Conservation (phyloP, 2,329 filamentous ascomycete species). For the Sporothrix phasma region DNA sequence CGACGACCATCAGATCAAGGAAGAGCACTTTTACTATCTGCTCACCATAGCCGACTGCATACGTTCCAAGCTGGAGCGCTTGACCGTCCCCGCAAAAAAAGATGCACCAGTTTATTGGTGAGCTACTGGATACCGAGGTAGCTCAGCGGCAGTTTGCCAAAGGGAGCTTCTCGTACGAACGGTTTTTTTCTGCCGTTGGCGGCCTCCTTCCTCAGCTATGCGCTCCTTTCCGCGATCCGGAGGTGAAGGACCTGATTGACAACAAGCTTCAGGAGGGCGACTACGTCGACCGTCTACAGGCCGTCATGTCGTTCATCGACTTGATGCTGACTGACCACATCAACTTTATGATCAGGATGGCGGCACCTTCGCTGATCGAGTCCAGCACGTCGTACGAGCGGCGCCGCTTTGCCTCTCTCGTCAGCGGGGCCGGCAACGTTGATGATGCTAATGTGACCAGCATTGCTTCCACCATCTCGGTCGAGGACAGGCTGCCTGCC, state of each 20-base stretch:
- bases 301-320: constrained; percentile 65
- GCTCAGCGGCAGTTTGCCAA: constrained; percentile 58
- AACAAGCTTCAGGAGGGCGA: constrained; percentile 50
- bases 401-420: constrained; percentile 57
- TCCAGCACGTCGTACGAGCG: constrained; percentile 64
- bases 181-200: constrained; percentile 68
- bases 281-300: constrained; percentile 67
- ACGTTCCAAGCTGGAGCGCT: constrained; percentile 59
- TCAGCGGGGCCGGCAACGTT: constrained; percentile 27
- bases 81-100: constrained; percentile 61
- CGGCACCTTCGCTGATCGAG: constrained; percentile 60
- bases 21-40: constrained; percentile 57
- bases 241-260: constrained; percentile 58
- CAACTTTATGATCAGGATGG: constrained; percentile 66
- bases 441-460: constrained; percentile 36
- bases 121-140: constrained; percentile 63
- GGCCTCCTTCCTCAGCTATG: constrained; percentile 68
- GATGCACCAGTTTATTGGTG: constrained; percentile 64
- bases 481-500: constrained; percentile 32
- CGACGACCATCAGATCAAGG: constrained; percentile 53
- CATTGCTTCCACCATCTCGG: constrained; percentile 39
- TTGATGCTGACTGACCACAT: constrained; percentile 71
- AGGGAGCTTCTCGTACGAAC: constrained; percentile 70
- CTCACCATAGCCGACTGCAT: constrained; percentile 62
- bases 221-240: constrained; percentile 67